Base-by-base conservation (phyloP, 108 stramenopile species). In the Skeletonema costatum region DNA sequence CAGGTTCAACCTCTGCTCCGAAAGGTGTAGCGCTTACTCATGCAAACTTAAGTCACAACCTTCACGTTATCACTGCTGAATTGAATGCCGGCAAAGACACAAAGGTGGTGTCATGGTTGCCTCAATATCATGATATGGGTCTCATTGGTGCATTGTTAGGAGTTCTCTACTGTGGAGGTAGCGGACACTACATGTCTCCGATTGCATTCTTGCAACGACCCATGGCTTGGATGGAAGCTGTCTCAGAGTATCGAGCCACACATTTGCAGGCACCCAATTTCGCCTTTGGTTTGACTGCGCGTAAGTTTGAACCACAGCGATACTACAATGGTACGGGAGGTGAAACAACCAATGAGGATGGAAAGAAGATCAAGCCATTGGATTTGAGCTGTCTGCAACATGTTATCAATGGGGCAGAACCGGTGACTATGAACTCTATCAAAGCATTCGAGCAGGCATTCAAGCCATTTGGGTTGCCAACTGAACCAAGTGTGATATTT, bases 101-200 rank as follows among this genome's bases (percentile, higher is more conserved):
- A 2, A 84, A 93, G 12, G 97, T 96, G 32, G 99, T 97, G 6
- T 96, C 93, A 6, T 99, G 99, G 99, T 86, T 99, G n/a, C 99
- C 97, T 0, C 99, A 99, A 85, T 99, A 99, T 80, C 99, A 99
- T 74, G 99, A 99, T 77, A 99, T 99, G 99, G 99, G 99, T 17
- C 86, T 99, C 42, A 99, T 99, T 64, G 99, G 99, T 39, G 90
- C 93, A 8, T 88, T 97, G 48, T 82, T 99, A 4, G 99, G 98
- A 29, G 65, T 87, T 7, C 74, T 98, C 14, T 99, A 96, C 66
- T 99, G 98, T 72, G 98, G 99, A 9, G 99, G 99, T 50, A 82
- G 80, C 60, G 99, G 99, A 0, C 97, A 89, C 73, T 99, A 99
- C 87, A 87, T 98, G 87, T 96, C 96, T 14, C 99, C 99, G 1